Conservation (phyloP, 179 eudicot genomes). For the Sideroxylon spinosum region DNA sequence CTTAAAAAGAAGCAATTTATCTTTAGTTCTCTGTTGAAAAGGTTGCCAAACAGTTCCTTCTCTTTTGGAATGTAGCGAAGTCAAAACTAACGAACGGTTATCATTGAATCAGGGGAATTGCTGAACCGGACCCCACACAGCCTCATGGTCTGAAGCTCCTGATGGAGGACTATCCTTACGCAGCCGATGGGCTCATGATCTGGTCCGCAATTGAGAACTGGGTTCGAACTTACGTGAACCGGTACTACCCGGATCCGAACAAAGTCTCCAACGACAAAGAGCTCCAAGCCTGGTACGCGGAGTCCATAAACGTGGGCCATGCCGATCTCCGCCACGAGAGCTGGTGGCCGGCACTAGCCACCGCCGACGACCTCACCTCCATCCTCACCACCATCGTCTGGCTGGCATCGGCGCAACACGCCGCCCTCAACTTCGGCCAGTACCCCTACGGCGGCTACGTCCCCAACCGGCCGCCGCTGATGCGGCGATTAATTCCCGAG, state of each 20-base stretch:
- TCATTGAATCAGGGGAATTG: conserved; percentile 63
- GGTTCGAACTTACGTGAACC: conserved; percentile 64
- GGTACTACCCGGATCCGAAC: conserved; percentile 59
- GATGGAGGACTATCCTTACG: conserved; percentile 84
- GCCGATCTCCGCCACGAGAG: conserved; percentile 55
- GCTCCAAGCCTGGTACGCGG: conserved; percentile 89
- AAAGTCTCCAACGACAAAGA: conserved; percentile 53
- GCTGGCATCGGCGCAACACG: conserved; percentile 90
- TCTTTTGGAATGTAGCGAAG: no score
- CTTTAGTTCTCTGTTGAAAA: no score
- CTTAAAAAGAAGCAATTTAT: no score
- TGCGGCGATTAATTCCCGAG: conserved; percentile 72
- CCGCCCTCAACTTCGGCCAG: conserved; percentile 86
- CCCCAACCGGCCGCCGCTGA: conserved; percentile 71
- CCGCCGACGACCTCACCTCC: conserved; percentile 52
- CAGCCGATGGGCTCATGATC: conserved; percentile 79
- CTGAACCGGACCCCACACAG: conserved; percentile 71
- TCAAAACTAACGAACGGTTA: not conserved
- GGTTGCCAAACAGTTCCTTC: no score
- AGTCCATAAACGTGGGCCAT: conserved; percentile 81
- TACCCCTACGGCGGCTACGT: conserved; percentile 93
- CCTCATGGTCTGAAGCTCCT: conserved; percentile 70
- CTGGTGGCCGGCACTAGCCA: conserved; percentile 79
- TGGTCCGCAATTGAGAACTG: conserved; percentile 82
- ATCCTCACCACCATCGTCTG: conserved; percentile 75